A percentile compares a stretch with the other conserved stretches of the same genome.
phyloP scores from a whole-genome alignment of 1,284 basidiomycete species.

The Puccinia hordei region DNA sequence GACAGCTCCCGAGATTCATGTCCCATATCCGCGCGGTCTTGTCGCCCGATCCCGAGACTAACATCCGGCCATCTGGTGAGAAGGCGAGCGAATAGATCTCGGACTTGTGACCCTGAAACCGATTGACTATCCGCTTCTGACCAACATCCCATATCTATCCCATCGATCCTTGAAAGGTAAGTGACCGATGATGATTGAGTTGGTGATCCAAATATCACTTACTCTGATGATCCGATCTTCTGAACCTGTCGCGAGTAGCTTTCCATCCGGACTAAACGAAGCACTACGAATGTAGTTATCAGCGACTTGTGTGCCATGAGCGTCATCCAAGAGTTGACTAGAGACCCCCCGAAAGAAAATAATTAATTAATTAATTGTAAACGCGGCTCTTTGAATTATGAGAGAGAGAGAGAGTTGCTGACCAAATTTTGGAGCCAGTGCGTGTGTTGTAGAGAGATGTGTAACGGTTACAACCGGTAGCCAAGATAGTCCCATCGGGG shows the following conservation, averaged over 20 bases:
- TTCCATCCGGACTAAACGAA: conserved; percentile 80
- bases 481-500: conserved; percentile 80
- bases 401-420: conserved; percentile 53
- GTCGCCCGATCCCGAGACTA: conserved; percentile 87
- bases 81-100: conserved; percentile 91
- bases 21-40: conserved; percentile 88
- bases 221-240: conserved; percentile 81
- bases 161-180: too few species aligned
- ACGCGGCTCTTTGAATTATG: too few species aligned
- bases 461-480: conserved; percentile 85
- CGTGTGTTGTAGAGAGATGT: conserved; percentile 88
- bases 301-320: conserved; percentile 63
- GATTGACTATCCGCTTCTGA: conserved; percentile 70
- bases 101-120: conserved; percentile 81
- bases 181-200: too few species aligned
- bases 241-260: conserved; percentile 76
- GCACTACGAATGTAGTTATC: conserved; percentile 82
- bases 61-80: conserved; percentile 74
- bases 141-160: conserved; percentile 81
- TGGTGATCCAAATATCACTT: too few species aligned
- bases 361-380: too few species aligned
- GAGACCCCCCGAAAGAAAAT: too few species aligned
- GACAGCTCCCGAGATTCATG: conserved; percentile 68
- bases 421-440: conserved; percentile 79
- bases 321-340: conserved; percentile 73